Evolutionary conservation across 352 stramenopile species (phyloP), one percentile per base, ranked within the genome.

Genomic region (Pythium sukuiense): DNA sequence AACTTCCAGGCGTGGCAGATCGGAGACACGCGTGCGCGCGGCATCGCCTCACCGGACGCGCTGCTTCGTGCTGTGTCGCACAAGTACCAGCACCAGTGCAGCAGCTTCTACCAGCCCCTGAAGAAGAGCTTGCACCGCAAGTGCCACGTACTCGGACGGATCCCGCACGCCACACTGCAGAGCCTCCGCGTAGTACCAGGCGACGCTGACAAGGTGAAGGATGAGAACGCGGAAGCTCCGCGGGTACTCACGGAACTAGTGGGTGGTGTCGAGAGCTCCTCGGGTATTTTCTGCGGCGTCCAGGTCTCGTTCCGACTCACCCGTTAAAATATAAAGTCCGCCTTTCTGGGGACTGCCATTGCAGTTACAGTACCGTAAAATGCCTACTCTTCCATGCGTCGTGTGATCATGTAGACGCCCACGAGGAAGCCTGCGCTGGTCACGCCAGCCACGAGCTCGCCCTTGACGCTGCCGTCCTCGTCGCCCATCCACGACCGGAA

Each of bases 401-500:
- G 46, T 29, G 64, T 66, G 62, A 77, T 71, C n/a, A 82, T 41
- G 49, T 77, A 81, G 13, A 76, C 78, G 9, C 78, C 78, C 18
- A 77, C 63, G 3, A 86, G 53, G 26, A 83, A 74, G 0, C 78
- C 78, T 16, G 61, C 71, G 3, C 45, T 18, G 9, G 71, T 71
- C 1, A 86, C 43, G 2, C 76, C 76, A 2, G 76, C 76, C 33
- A 83, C 50, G 13, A 86, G 61, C 52, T 86, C 78, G 24, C 78
- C 72, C 16, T 69, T 71, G 55, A 86, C 41, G 9, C 27, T 57
- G 27, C 39, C 52, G 29, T 61, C 52, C 18, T 57, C 71, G 55
- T 82, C 75, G 48, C 77, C 66, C 78, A 84, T 83, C 78, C 78
- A 86, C 24, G 66, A 32, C 1, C 69, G 67, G 50, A 77, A 70